Conservation (phyloP, 495 filamentous ascomycete species). For the Hyaloscypha bicolor region DNA sequence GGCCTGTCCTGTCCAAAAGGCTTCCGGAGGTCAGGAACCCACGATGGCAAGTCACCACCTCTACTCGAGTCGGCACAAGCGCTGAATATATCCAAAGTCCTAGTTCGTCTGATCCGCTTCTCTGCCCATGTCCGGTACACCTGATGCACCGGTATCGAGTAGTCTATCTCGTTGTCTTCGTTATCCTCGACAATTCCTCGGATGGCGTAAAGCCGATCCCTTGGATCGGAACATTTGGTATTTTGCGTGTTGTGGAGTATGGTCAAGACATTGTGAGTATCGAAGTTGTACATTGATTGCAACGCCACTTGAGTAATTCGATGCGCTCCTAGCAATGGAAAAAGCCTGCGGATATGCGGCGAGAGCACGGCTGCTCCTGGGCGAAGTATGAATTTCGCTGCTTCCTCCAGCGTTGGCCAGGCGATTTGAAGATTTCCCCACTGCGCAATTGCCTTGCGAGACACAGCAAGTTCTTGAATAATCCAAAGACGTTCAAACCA, state of each 20-base stretch:
- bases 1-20: background rate
- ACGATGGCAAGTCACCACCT: background rate
- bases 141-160: background rate
- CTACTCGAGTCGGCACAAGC: background rate
- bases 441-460: background rate
- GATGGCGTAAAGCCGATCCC: background rate
- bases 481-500: conserved; percentile 21
- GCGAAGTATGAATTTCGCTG: conserved; percentile 16
- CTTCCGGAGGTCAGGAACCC: background rate
- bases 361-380: background rate
- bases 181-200: background rate
- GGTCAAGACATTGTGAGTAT: conserved; percentile 2
- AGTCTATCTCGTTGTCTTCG: background rate
- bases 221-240: conserved; percentile 4
- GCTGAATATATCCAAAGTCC: background rate
- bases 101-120: background rate
- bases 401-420: background rate
- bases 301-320: conserved; percentile 11
- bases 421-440: background rate
- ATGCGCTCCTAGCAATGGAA: conserved; percentile 11
- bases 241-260: conserved; percentile 6
- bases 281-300: background rate
- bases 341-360: background rate
- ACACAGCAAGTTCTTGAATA: conserved; percentile 17
- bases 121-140: background rate